Evolutionary conservation across 768 basidiomycete species (phyloP).

Genomic region (Tubosaeta sp.): DNA sequence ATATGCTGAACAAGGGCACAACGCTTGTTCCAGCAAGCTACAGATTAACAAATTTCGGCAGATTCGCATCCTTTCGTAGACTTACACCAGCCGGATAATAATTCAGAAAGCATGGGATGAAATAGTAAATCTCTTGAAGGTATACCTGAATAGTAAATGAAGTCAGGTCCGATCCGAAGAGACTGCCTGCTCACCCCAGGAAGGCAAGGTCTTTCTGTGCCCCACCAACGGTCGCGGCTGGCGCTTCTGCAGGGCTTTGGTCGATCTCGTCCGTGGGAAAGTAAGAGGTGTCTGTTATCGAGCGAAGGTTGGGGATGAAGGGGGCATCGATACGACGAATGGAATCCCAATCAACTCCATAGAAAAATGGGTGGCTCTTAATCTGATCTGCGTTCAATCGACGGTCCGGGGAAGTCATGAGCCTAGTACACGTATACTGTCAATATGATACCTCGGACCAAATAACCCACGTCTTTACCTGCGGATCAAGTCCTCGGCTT

Average conservation of each 20-base stretch:
- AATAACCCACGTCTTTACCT: conserved; percentile 40
- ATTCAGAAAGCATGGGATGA: conserved; percentile 52
- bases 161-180: background rate
- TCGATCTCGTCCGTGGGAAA: conserved; percentile 95
- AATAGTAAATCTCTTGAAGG: conserved; percentile 72
- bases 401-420: conserved; percentile 81
- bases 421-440: conserved; percentile 35
- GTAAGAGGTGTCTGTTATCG: conserved; percentile 96
- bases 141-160: conserved; percentile 48
- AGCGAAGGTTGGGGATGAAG: conserved; percentile 91
- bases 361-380: conserved; percentile 89
- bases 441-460: background rate
- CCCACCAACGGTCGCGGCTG: conserved; percentile 34
- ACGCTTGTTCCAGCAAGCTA: conserved; percentile 1
- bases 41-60: conserved; percentile 1
- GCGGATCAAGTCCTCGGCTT: conserved; percentile 85
- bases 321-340: conserved; percentile 91
- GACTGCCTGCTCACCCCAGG: conserved; percentile 44
- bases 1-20: background rate
- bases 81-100: background rate
- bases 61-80: background rate
- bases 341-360: conserved; percentile 89
- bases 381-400: conserved; percentile 82
- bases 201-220: conserved; percentile 62
- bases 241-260: conserved; percentile 53